Evolutionary conservation across 305 asterid genomes (phyloP).

Genomic region (Plantago rigida): DNA sequence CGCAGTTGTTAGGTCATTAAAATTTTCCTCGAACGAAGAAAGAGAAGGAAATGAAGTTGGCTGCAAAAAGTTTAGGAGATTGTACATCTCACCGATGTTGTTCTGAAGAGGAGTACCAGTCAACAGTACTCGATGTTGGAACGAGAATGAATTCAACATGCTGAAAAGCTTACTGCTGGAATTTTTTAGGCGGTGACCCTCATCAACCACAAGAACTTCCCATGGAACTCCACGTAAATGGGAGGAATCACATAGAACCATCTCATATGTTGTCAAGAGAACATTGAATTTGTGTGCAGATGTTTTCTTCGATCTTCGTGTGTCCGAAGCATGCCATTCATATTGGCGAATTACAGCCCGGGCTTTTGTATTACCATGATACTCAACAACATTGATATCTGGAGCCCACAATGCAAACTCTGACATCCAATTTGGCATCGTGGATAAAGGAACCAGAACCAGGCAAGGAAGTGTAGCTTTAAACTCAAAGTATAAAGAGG

Average conservation of each 20-base stretch:
- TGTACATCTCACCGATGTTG: constrained; percentile 97
- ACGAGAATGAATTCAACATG: constrained; percentile 75
- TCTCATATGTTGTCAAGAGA: constrained; percentile 89
- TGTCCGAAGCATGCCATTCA: constrained; percentile 80
- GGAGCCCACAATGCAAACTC: constrained; percentile 96
- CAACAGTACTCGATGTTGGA: constrained; percentile 83
- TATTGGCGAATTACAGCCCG: constrained; percentile 76
- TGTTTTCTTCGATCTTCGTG: constrained; percentile 38
- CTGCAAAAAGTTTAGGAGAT: constrained; percentile 83
- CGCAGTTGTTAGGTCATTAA: constrained; percentile 79
- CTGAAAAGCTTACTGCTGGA: constrained; percentile 82
- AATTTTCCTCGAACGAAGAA: constrained; percentile 79
- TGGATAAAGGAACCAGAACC: constrained; percentile 94
- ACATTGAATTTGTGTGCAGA: constrained; percentile 76
- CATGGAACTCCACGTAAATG: constrained; percentile 86
- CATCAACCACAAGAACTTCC: constrained; percentile 99
- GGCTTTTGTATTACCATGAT: constrained; percentile 84
- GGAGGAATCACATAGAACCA: constrained; percentile 78
- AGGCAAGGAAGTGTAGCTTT: constrained; percentile 75
- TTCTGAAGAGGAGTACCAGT: constrained; percentile 99
- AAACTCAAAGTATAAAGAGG: constrained; percentile 74
- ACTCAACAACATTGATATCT: constrained; percentile 81
- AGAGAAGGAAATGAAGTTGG: constrained; percentile 86
- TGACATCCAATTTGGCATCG: constrained; percentile 98
- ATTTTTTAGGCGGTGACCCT: constrained; percentile 95